These are phyloP conservation scores for Raddia distichophylla DNA, from an alignment of 176 grass and related monocot genomes.

Conservation along the genomic window DNA sequence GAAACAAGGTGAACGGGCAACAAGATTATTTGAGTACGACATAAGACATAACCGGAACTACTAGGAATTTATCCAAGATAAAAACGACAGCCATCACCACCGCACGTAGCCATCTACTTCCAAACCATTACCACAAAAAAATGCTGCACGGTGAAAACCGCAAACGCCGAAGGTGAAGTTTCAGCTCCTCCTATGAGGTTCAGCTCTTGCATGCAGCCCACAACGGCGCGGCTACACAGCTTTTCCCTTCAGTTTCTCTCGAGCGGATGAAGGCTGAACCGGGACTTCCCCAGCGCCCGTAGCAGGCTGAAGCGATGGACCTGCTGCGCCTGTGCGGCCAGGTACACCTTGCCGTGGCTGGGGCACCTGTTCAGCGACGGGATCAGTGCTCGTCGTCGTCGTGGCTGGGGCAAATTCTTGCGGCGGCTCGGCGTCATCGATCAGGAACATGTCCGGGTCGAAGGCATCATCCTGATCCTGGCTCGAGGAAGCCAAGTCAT, in stretches of 20 bases:
- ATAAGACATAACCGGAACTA: neutral
- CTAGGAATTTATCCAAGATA: neutral
- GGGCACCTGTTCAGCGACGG: neutral
- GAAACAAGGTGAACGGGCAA: no score
- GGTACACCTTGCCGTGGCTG: neutral
- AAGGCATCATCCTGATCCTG: slow-evolving; percentile 17
- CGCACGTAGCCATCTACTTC: neutral
- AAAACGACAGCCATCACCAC: neutral
- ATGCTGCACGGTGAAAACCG: no score
- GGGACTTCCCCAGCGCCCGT: neutral
- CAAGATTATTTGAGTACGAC: no score
- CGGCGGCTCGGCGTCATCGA: slow-evolving; percentile 19
- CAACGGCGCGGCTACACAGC: neutral
- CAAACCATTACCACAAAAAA: neutral
- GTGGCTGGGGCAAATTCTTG: neutral
- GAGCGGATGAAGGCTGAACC: neutral
- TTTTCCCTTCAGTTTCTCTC: neutral
- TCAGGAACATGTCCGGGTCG: slow-evolving; percentile 46
- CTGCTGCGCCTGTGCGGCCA: neutral
- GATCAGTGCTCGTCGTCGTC: neutral
- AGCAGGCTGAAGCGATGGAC: neutral
- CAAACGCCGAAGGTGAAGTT: neutral
- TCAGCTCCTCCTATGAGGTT: neutral
- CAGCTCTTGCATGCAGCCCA: neutral
- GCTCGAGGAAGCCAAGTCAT: slow-evolving; percentile 2